Percentiles rank a stretch among this genome's conserved stretches.
These are phyloP conservation scores for Paraphoma chrysanthemicola DNA, from an alignment of 2,329 filamentous ascomycete species.

Conservation along the genomic window DNA sequence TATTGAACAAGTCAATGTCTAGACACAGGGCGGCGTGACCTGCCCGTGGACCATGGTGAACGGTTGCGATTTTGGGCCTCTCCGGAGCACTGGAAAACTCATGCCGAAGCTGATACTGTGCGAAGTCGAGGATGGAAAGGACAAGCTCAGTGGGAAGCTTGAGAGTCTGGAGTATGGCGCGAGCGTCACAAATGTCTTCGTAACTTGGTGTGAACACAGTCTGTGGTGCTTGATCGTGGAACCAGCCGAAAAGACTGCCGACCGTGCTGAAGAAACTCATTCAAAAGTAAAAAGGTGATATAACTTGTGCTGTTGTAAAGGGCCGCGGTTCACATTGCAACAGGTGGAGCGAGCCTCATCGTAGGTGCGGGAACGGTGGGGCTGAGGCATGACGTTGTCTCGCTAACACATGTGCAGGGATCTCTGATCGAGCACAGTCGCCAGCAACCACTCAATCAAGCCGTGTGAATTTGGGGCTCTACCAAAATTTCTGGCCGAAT, in stretches of 20 bases:
- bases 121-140: slow-evolving; percentile 34
- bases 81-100: slow-evolving; percentile 1
- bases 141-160: slow-evolving; percentile 40
- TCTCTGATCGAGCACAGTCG: too few relatives aligned
- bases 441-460: too few relatives aligned
- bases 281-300: background rate
- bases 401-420: too few relatives aligned
- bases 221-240: background rate
- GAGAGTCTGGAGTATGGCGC: slow-evolving; percentile 27
- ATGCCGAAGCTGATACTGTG: slow-evolving; percentile 33
- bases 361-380: too few relatives aligned
- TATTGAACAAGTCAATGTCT: slow-evolving; percentile 16
- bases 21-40: slow-evolving; percentile 20
- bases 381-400: too few relatives aligned
- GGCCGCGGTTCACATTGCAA: background rate
- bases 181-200: slow-evolving; percentile 28
- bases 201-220: slow-evolving; percentile 20
- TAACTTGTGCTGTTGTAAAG: background rate
- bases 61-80: background rate
- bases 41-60: background rate
- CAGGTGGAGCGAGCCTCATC: background rate
- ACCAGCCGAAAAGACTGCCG: slow-evolving; percentile 4
- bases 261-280: slow-evolving; percentile 6
- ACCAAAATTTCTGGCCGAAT: too few relatives aligned
- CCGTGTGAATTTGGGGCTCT: too few relatives aligned